Evolutionary conservation across 345 rosid species (phyloP).

Genomic region (Dimocarpus longan): DNA sequence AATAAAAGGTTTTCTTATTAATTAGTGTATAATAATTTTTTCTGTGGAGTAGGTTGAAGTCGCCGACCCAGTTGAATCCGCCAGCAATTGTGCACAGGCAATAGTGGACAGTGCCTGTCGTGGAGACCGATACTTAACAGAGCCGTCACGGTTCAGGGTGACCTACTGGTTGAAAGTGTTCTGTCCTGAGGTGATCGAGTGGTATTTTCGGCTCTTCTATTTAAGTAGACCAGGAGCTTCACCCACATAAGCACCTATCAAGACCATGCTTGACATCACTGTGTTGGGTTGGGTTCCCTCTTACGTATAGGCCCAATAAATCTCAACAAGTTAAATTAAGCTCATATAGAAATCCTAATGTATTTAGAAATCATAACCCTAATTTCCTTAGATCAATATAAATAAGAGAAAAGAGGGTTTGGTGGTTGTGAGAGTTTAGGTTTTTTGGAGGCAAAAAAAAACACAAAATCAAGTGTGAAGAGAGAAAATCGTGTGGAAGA

Average conservation of each 20-base stretch:
- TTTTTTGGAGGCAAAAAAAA: too few relatives aligned
- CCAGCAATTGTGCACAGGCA: constrained; percentile 37
- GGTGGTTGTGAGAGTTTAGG: too few relatives aligned
- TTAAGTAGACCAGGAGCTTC: constrained; percentile 20
- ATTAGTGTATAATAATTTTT: not conserved
- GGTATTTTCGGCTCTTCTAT: constrained; percentile 26
- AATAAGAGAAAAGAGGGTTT: too few relatives aligned
- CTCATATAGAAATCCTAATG: too few relatives aligned
- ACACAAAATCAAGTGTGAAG: too few relatives aligned
- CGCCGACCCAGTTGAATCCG: constrained; percentile 32
- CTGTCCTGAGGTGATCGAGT: constrained; percentile 55
- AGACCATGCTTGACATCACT: constrained; percentile 42
- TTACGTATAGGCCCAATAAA: too few relatives aligned
- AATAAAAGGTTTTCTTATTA: too few relatives aligned
- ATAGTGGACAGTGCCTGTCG: constrained; percentile 58
- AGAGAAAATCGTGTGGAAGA: too few relatives aligned
- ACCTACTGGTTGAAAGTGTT: constrained; percentile 48
- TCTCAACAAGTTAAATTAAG: too few relatives aligned
- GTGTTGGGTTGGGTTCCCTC: too few relatives aligned
- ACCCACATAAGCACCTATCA: constrained; percentile 25
- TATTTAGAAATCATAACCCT: too few relatives aligned
- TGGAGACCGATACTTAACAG: constrained; percentile 48
- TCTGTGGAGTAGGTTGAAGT: constrained; percentile 38
- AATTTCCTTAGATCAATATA: too few relatives aligned
- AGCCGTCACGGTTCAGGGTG: constrained; percentile 50